Percentiles rank a stretch among this genome's conserved stretches.
These are phyloP conservation scores for Mycena sanguinolenta DNA, from an alignment of 768 basidiomycete species.

Conservation along the genomic window DNA sequence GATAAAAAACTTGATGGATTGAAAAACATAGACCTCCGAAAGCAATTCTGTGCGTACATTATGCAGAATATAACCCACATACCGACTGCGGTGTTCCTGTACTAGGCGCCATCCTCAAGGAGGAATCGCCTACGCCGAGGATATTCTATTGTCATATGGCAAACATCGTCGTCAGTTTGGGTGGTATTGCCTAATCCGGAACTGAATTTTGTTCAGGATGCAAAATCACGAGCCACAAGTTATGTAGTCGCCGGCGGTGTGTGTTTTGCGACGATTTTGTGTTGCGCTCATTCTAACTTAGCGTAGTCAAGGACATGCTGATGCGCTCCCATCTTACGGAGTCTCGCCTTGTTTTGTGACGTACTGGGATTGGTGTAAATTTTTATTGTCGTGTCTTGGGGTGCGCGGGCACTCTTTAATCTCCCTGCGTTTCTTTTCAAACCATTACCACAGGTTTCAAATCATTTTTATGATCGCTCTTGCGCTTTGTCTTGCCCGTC, in stretches of 20 bases:
- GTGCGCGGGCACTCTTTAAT: no score
- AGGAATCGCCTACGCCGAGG: conserved; percentile 68
- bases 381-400: no score
- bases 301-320: conserved; percentile 33
- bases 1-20: not conserved
- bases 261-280: not conserved
- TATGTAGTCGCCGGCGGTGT: conserved; percentile 56
- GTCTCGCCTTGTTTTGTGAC: conserved; percentile 24
- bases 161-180: conserved; percentile 70
- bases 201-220: conserved; percentile 58
- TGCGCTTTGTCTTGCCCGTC: no score
- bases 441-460: no score
- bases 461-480: no score
- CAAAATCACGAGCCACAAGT: conserved; percentile 68
- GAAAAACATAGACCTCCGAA: conserved; percentile 66
- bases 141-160: conserved; percentile 81
- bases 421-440: no score
- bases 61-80: not conserved
- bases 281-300: not conserved
- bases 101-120: conserved; percentile 61
- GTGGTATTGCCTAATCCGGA: not conserved
- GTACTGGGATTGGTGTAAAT: no score
- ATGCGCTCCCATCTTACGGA: conserved; percentile 32
- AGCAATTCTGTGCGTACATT: conserved; percentile 67
- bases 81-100: not conserved